Percentiles rank a stretch among this genome's conserved stretches.
These are phyloP conservation scores for Fusarium camptoceras DNA, from an alignment of 2,329 filamentous ascomycete genomes.

Conservation along the genomic window DNA sequence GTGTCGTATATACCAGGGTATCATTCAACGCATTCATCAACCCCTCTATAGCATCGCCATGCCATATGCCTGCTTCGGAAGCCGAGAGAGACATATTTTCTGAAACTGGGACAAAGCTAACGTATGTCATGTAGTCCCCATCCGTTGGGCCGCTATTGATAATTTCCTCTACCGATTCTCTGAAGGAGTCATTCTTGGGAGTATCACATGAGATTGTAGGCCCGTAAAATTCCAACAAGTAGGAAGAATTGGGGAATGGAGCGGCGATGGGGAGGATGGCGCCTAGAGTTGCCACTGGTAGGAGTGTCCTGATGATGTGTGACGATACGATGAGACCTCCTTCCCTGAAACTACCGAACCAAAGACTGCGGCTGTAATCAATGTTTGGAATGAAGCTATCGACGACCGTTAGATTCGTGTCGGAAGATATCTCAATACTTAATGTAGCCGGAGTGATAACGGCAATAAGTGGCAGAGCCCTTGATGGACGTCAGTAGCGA, in stretches of 20 bases:
- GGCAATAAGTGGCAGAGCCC: conserved; percentile 7
- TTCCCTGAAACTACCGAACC: fast-evolving
- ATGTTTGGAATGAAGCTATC: background rate
- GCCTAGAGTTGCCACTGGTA: background rate
- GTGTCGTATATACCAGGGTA: fast-evolving
- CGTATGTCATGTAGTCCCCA: background rate
- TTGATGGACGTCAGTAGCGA: background rate
- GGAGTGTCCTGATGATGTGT: background rate
- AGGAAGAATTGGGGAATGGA: conserved; percentile 17
- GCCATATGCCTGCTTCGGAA: no score
- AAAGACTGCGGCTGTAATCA: background rate
- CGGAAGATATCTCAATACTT: fast-evolving
- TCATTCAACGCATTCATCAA: background rate
- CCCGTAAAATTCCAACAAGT: background rate
- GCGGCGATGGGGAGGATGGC: background rate
- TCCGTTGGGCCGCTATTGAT: fast-evolving
- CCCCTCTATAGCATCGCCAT: background rate
- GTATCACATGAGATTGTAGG: background rate
- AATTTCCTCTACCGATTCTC: no score
- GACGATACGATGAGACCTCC: background rate
- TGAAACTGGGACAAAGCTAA: background rate
- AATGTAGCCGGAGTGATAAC: conserved; percentile 10
- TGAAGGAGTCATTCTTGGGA: background rate
- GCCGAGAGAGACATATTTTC: no score
- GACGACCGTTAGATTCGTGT: background rate